Evolutionary conservation across 805 yeast genomes (phyloP), one percentile per base, ranked within the genome.

Genomic region (Nakazawaea wyomingensis): DNA sequence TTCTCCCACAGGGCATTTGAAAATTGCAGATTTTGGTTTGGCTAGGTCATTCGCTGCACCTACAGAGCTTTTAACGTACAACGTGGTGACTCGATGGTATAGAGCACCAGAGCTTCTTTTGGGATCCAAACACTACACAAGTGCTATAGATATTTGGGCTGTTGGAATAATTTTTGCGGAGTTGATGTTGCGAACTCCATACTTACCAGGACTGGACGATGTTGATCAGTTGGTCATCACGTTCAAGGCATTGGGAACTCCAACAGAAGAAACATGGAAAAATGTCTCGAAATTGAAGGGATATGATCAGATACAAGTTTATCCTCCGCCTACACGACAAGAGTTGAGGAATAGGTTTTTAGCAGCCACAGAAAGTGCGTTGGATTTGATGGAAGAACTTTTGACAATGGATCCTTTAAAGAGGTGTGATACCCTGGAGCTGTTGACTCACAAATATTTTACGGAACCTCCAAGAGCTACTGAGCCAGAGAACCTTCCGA

Each of bases 61-160:
- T 0, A 77, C 79, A 46, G 93, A 85, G 50, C 76, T 72, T 35
- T 67, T 93, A 60, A 86, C 98, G 0, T 85, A 96, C 2, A 91
- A 90, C 49, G 99, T 93, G 4, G 99, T 93, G 1, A 93, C 99
- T 2, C 67, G 98, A 47, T 93, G 99, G 99, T 93, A 93, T 62
- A 69, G 98, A 43, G 96, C 98, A 0, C 99, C 99, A 0, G 99
- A 93, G 55, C 66, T 93, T 37, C 65, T 93, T 19, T 78, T 91
- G 48, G 97, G 96, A 1, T 84, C 96, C 0, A 74, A 82, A 37
- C 93, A 88, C 60, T 93, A 93, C 55, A 83, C 96, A 0, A 82
- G 82, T 2, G 95, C 95, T 0, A 76, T 93, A 3, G 99, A 93
- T 63, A 68, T 89, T 10, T 93, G 99, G 99, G 91, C 98, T 0